Conservation (phyloP, 2,329 filamentous ascomycete species). For the Ceratocystis colombiana region DNA sequence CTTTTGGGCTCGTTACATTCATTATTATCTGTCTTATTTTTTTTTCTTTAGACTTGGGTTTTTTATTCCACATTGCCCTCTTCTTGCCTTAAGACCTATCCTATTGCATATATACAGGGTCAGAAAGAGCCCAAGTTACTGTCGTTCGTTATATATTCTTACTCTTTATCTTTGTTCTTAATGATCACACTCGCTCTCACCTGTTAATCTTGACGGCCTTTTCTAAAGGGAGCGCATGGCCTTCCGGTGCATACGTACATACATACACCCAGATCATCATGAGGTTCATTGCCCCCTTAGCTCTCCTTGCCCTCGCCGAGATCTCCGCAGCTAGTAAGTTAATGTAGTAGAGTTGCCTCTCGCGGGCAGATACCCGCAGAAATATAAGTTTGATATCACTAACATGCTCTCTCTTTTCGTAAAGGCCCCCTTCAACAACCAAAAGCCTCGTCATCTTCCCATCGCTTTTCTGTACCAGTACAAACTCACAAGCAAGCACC, state of each 20-base stretch:
- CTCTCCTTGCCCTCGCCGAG: conserved; percentile 6
- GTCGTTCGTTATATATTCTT: conserved; percentile 11
- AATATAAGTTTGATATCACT: too few species aligned
- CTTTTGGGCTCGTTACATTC: not conserved
- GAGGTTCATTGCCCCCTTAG: conserved; percentile 5
- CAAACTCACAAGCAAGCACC: not conserved
- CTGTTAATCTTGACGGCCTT: conserved; percentile 4
- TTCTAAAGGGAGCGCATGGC: conserved; percentile 13
- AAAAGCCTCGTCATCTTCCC: conserved; percentile 1
- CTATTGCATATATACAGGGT: not conserved
- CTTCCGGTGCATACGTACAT: conserved; percentile 11
- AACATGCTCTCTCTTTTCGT: not conserved
- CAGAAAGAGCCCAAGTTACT: not conserved
- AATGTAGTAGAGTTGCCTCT: not conserved
- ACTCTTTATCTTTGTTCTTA: not conserved
- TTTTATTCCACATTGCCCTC: not conserved
- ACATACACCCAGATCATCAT: conserved; percentile 7
- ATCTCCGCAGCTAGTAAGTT: conserved; percentile 6
- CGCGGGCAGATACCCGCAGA: too few species aligned
- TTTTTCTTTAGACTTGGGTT: not conserved
- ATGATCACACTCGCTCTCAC: conserved; percentile 18
- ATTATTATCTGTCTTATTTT: not conserved
- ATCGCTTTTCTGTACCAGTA: not conserved
- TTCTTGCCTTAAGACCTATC: not conserved
- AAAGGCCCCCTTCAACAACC: conserved; percentile 12